A percentile compares a stretch with the other conserved stretches of the same genome.
These are phyloP conservation scores for Papiliotrema laurentii DNA, from an alignment of 1,284 basidiomycete genomes.

Conservation along the genomic window DNA sequence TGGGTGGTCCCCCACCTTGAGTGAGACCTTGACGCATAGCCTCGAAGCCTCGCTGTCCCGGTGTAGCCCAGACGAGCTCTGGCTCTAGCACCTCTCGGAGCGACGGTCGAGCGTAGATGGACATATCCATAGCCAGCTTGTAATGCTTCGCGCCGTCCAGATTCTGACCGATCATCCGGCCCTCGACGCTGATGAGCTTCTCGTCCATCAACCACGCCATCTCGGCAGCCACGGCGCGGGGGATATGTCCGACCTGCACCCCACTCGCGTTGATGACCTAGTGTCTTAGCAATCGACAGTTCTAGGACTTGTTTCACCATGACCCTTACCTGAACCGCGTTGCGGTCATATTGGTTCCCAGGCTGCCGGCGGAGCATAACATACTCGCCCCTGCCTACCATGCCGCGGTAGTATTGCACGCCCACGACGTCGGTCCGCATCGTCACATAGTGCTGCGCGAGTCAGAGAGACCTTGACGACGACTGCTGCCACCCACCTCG, in stretches of 20 bases:
- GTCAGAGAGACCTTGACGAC: not conserved
- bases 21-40: constrained; percentile 25
- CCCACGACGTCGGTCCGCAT: constrained; percentile 66
- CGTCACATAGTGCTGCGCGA: constrained; percentile 62
- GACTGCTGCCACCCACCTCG: not conserved
- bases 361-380: constrained; percentile 69
- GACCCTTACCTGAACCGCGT: constrained; percentile 29
- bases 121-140: constrained; percentile 60
- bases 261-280: constrained; percentile 70
- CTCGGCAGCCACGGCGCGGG: constrained; percentile 56
- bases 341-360: constrained; percentile 63
- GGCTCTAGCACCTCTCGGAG: constrained; percentile 61
- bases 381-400: constrained; percentile 72
- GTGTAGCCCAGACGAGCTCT: constrained; percentile 67
- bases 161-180: constrained; percentile 53
- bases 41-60: constrained; percentile 55
- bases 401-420: constrained; percentile 73
- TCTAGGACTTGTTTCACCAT: not conserved
- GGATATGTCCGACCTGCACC: constrained; percentile 73
- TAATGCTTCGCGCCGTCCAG: constrained; percentile 47
- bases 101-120: constrained; percentile 60
- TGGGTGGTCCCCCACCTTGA: constrained; percentile 5
- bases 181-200: constrained; percentile 63
- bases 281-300: constrained; percentile 16
- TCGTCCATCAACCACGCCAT: constrained; percentile 68